phyloP scores from a whole-genome alignment of 768 basidiomycete species.

The Lactarius quietus region DNA sequence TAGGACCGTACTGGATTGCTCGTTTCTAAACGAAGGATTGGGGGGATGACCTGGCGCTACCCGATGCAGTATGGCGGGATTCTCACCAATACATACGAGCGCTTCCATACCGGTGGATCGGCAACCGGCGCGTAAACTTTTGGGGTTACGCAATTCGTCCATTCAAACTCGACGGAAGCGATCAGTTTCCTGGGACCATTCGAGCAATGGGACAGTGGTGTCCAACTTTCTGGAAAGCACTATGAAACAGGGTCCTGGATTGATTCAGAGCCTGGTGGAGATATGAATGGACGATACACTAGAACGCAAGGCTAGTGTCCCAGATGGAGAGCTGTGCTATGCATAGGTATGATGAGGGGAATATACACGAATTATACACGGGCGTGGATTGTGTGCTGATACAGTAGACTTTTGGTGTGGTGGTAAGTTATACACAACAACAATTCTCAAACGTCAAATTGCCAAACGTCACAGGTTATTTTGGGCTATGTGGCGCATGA shows the following conservation, averaged over 20 bases:
- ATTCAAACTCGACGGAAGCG: background rate
- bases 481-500: slow-evolving; percentile 29
- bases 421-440: background rate
- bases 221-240: background rate
- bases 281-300: background rate
- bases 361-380: slow-evolving; percentile 6
- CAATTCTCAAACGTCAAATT: too few relatives aligned
- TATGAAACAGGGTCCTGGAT: background rate
- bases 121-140: background rate
- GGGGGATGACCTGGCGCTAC: background rate
- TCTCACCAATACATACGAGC: background rate
- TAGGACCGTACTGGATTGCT: background rate
- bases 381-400: background rate
- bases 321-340: background rate
- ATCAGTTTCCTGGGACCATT: background rate
- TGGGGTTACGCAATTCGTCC: background rate
- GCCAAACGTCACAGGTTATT: slow-evolving; percentile 21
- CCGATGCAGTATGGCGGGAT: background rate
- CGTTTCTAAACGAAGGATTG: background rate
- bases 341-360: background rate
- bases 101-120: background rate
- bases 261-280: background rate
- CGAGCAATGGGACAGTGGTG: background rate
- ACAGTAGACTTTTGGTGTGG: slow-evolving; percentile 7
- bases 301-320: background rate